Conservation (phyloP, 2,329 filamentous ascomycete species). For the Neonectria magnoliae region DNA sequence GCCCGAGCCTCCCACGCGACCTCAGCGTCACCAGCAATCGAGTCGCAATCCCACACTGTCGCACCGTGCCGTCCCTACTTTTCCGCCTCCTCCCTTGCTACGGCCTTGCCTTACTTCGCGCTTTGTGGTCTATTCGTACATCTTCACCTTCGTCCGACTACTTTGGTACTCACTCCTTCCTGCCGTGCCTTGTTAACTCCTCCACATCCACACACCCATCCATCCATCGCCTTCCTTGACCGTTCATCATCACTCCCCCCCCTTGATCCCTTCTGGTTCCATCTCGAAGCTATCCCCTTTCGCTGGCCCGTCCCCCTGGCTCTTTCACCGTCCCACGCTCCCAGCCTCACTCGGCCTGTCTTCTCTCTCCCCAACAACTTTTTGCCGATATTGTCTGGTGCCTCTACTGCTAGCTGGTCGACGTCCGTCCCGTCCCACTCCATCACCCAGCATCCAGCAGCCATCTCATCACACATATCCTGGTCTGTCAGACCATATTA, state of each 20-base stretch:
- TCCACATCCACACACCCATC: neutral
- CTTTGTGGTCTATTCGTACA: neutral
- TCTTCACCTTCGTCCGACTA: neutral
- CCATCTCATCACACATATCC: constrained; percentile 37
- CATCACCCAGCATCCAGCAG: constrained; percentile 26
- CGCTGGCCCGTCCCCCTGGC: neutral
- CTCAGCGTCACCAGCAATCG: constrained; percentile 20
- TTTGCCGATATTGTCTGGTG: constrained; percentile 5
- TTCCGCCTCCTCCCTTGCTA: constrained; percentile 22
- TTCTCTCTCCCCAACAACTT: constrained; percentile 13
- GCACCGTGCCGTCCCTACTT: constrained; percentile 19
- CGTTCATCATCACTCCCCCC: constrained; percentile 3
- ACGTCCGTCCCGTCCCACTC: constrained; percentile 25
- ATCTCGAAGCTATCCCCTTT: constrained; percentile 2
- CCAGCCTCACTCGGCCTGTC: neutral
- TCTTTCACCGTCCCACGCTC: constrained; percentile 6
- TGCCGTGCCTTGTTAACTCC: neutral
- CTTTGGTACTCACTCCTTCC: neutral
- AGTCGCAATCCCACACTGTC: constrained; percentile 21
- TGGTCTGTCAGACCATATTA: constrained; percentile 41
- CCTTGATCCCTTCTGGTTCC: neutral
- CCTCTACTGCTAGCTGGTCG: constrained; percentile 14
- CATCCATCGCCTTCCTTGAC: neutral
- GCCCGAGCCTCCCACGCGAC: constrained; percentile 29
- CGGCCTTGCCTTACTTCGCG: neutral